A percentile compares a stretch with the other conserved stretches of the same genome.
phyloP scores from a whole-genome alignment of 2,329 filamentous ascomycete genomes.

The Xylariales sp. region DNA sequence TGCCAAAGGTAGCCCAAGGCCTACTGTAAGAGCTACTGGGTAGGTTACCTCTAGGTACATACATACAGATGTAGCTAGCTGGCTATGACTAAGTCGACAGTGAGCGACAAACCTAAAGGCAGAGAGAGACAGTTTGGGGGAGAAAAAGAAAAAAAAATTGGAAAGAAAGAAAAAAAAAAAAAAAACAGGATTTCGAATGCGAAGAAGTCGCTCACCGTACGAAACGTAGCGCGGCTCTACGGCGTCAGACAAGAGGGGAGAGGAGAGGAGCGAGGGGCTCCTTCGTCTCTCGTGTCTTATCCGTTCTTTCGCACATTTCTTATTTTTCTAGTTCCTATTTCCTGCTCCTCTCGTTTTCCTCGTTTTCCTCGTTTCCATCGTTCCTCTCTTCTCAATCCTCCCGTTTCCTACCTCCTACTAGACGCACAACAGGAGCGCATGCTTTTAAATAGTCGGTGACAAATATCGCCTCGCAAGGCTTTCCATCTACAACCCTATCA shows the following conservation, averaged over 20 bases:
- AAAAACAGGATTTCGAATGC: conserved; percentile 20
- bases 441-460: background rate
- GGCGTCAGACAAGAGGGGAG: conserved; percentile 21
- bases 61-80: background rate
- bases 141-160: conserved; percentile 13
- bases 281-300: conserved; percentile 30
- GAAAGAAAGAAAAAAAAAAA: background rate
- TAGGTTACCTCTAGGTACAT: background rate
- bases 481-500: background rate
- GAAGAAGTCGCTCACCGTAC: conserved; percentile 30
- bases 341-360: too few species aligned
- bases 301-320: conserved; percentile 2
- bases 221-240: conserved; percentile 23
- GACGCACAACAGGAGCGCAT: background rate
- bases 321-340: background rate
- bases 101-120: conserved; percentile 7
- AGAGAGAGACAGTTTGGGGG: background rate
- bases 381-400: too few species aligned
- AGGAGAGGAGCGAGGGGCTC: conserved; percentile 15
- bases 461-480: background rate
- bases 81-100: background rate
- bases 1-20: background rate
- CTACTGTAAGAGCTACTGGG: background rate
- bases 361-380: too few species aligned
- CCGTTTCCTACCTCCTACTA: too few species aligned